Conservation (phyloP, 768 basidiomycete species). For the Dendrothele bispora region DNA sequence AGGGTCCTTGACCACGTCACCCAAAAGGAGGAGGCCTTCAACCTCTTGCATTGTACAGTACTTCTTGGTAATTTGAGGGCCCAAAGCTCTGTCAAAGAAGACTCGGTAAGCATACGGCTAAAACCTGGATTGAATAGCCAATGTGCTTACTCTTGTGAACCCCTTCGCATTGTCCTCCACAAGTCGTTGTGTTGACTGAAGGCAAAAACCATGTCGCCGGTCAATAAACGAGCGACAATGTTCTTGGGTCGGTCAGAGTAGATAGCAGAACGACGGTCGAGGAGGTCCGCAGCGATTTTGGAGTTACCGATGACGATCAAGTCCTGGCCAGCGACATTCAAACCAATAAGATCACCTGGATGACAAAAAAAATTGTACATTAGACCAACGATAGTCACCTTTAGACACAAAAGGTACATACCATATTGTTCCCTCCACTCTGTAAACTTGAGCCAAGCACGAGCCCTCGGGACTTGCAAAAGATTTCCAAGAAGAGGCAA, state of each 20-base stretch:
- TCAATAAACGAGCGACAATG: constrained; percentile 24
- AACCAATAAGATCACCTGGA: constrained; percentile 11
- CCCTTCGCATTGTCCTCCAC: constrained; percentile 13
- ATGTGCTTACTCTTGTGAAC: constrained; percentile 18
- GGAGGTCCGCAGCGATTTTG: too few species aligned
- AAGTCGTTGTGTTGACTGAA: constrained; percentile 14
- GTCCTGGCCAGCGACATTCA: constrained; percentile 17
- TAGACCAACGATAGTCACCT: too few species aligned
- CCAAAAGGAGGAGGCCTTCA: constrained; percentile 9
- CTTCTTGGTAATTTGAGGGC: constrained; percentile 9
- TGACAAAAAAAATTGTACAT: too few species aligned
- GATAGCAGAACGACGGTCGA: too few species aligned
- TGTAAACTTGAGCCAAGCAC: too few species aligned
- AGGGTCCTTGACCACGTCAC: constrained; percentile 4
- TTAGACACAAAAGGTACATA: too few species aligned
- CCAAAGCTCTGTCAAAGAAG: constrained; percentile 9
- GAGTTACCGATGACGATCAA: too few species aligned
- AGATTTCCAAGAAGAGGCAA: too few species aligned
- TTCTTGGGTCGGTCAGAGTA: constrained; percentile 17
- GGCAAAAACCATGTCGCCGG: constrained; percentile 14
- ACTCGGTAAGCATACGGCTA: constrained; percentile 9
- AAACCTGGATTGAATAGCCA: not conserved
- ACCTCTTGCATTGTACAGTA: constrained; percentile 11
- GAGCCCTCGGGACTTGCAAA: too few species aligned
- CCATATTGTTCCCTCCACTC: too few species aligned